These are phyloP conservation scores for Yamadazyma atmosphaerica DNA, from an alignment of 1,139 yeast genomes.

Conservation along the genomic window DNA sequence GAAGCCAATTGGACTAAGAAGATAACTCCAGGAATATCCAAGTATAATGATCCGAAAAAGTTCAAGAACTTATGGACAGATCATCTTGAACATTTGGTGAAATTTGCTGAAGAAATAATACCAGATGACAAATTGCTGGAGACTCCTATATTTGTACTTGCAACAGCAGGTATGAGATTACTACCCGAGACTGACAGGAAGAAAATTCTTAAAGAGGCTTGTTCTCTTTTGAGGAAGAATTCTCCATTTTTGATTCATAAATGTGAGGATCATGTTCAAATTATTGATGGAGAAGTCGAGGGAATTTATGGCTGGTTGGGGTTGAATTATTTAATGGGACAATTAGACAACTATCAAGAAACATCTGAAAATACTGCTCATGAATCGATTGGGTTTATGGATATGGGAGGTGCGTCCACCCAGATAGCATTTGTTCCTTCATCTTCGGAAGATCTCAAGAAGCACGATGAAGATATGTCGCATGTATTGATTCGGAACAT, in stretches of 20 bases:
- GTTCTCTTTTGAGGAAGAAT: slow-evolving; percentile 47
- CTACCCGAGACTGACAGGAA: slow-evolving; percentile 48
- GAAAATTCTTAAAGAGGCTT: slow-evolving; percentile 50
- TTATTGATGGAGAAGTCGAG: slow-evolving; percentile 79
- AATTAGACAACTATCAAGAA: slow-evolving; percentile 44
- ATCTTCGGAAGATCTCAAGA: slow-evolving; percentile 46
- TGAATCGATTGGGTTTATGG: slow-evolving; percentile 78
- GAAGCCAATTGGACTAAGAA: slow-evolving; percentile 61
- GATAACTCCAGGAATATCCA: slow-evolving; percentile 70
- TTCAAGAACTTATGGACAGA: slow-evolving; percentile 55
- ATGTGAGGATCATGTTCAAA: slow-evolving; percentile 63
- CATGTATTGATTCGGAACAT: slow-evolving; percentile 55
- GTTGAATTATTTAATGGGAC: slow-evolving; percentile 63
- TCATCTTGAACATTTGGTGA: slow-evolving; percentile 56
- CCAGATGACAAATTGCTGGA: slow-evolving; percentile 52
- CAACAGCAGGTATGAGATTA: slow-evolving; percentile 84
- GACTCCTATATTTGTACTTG: slow-evolving; percentile 72
- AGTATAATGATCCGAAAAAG: slow-evolving; percentile 41
- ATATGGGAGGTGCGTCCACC: slow-evolving; percentile 89
- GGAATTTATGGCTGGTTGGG: slow-evolving; percentile 84
- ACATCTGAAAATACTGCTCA: slow-evolving; percentile 25
- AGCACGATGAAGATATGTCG: slow-evolving; percentile 65
- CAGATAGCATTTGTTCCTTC: slow-evolving; percentile 80
- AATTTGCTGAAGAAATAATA: slow-evolving; percentile 58
- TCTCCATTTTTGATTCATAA: slow-evolving; percentile 50